Evolutionary conservation across 2,329 filamentous ascomycete genomes (phyloP), one percentile per base, ranked within the genome.

Genomic region (Zymoseptoria ardabiliae): DNA sequence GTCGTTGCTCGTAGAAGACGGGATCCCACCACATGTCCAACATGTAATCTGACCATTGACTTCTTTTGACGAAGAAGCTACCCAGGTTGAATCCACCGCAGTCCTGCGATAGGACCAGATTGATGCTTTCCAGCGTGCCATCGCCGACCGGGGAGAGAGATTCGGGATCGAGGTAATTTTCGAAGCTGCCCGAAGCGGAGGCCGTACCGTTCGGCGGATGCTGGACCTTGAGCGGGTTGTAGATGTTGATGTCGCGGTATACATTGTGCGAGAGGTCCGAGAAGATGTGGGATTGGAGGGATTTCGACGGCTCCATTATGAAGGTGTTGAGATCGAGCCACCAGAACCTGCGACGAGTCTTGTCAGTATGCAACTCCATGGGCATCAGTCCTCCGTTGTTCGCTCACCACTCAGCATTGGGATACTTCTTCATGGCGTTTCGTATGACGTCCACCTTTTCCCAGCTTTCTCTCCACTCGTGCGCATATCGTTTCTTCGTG

Each of bases 381-480:
- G 28, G 23, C 10, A 17, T 55, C 22, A 28, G 10, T 51, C 49
- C 19, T 20, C 19, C 19, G 50, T 13, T 45, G 20, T 21, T 45
- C 21, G 35, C 86, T 75, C 80, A 96, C 94, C 94, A 99, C 79
- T 99, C 93, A 35, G 93, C 94, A 64, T 96, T 83, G 25, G 94
- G 94, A 71, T 97, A 97, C 74, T 97, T 97, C 72, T 86, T 85
- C 82, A 99, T 87, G 51, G 88, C 86, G 62, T 90, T 89, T 61
- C 93, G 86, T 69, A 99, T 85, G 50, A 91, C 91, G 73, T 99
- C 94, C 62, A 97, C 92, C 80, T 97, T 99, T 77, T 99, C 94
- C 94, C 94, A 99, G 74, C 93, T 95, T 77, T 99, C 94, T 70
- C 94, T 85, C 94, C 94, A 99, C 76, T 99, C 94, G 76, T 99